Evolutionary conservation across 2,329 filamentous ascomycete genomes (phyloP), one percentile per base, ranked within the genome.

Genomic region (Hypoxylon sp.): DNA sequence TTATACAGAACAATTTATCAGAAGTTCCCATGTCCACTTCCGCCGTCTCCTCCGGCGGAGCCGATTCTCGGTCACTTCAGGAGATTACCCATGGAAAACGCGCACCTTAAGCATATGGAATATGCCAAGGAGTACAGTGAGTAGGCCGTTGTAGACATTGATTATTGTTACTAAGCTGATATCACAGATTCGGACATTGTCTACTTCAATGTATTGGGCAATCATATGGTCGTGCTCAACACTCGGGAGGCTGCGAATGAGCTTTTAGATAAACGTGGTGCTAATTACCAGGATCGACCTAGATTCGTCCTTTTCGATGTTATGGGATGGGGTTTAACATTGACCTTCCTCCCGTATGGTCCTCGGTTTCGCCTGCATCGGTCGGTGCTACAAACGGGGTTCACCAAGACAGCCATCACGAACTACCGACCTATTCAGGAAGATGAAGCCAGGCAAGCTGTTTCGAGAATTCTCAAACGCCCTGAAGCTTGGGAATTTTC

Each of bases 271-370:
- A 79, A 78, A 51, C 77, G 79, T 14, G 80, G 80, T 2, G 75
- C 78, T 53, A 81, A 79, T 59, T 83, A 81, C 65, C 77, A 74
- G 30, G 78, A 80, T 64, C 73, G 81, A 9, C 81, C 81, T 7
- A 74, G 76, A 28, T 81, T 82, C 67, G 78, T 80, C 21, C 68
- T 79, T 5, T 77, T 77, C 36, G 75, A 77, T 46, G 64, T 74
- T 28, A 75, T 74, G 73, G 73, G 73, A 70, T 74, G 73, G 72
- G 72, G 73, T 19, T 46, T 70, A 19, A 74, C 73, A 11, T 66
- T 74, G 60, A 74, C 73, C 7, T 74, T 74, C 36, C 65, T 74
- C 25, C 63, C 56, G 1, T 71, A 69, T 38, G 67, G 69, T 23
- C 67, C 69, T 11, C 62, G 61, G 13, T 71, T 71, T 56, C 67